A percentile compares a stretch with the other conserved stretches of the same genome.
These are phyloP conservation scores for Leptoxyphium fumago DNA, from an alignment of 2,329 filamentous ascomycete species.

Conservation along the genomic window DNA sequence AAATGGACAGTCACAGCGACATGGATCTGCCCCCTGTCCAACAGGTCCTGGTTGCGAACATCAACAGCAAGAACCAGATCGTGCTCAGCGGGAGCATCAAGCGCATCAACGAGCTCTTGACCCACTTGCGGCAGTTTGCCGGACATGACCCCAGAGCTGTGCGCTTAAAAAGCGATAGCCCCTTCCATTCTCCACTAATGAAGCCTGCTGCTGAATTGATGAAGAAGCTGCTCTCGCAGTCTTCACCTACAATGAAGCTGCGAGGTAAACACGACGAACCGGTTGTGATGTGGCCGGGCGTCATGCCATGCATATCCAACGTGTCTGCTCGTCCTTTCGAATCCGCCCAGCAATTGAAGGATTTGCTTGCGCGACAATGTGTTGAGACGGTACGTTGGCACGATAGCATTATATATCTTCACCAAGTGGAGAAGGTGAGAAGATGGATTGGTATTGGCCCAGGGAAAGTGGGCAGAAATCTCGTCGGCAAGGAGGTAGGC, in stretches of 20 bases:
- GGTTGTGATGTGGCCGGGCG: slow-evolving; percentile 60
- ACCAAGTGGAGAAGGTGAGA: slow-evolving; percentile 66
- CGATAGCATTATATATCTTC: slow-evolving; percentile 79
- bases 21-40: slow-evolving; percentile 60
- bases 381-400: slow-evolving; percentile 93
- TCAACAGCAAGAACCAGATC: slow-evolving; percentile 94
- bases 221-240: slow-evolving; percentile 46
- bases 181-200: slow-evolving; percentile 90
- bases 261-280: slow-evolving; percentile 31
- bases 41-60: slow-evolving; percentile 81
- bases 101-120: slow-evolving; percentile 64
- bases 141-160: slow-evolving; percentile 86
- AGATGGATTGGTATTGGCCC: slow-evolving; percentile 88
- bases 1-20: slow-evolving; percentile 44
- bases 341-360: slow-evolving; percentile 59
- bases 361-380: slow-evolving; percentile 64
- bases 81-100: slow-evolving; percentile 79
- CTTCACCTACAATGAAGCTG: slow-evolving; percentile 39
- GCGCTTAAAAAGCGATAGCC: slow-evolving; percentile 69
- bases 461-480: slow-evolving; percentile 81
- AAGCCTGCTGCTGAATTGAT: slow-evolving; percentile 65
- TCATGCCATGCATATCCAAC: slow-evolving; percentile 71
- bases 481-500: slow-evolving; percentile 90
- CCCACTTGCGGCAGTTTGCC: slow-evolving; percentile 75
- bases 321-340: slow-evolving; percentile 66